Evolutionary conservation across 2,329 filamentous ascomycete genomes (phyloP), one percentile per base, ranked within the genome.

Genomic region (Penicillium sp.): DNA sequence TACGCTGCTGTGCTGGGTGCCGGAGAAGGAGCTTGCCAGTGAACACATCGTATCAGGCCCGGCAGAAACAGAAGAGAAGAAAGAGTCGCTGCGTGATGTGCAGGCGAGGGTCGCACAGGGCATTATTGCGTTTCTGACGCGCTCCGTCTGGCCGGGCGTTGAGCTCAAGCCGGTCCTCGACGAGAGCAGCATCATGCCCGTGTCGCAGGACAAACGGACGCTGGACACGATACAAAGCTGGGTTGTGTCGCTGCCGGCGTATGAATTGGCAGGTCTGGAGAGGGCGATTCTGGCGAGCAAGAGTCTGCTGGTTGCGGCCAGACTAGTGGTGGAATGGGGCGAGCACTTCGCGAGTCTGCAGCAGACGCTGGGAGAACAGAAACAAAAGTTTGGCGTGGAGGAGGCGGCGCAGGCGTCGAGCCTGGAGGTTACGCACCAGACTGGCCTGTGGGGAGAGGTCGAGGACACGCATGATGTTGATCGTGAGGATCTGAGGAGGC

Each of bases 401-500:
- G 86, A 96, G 69, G 93, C 92, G 0, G 86, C 90, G 0, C 79
- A 82, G 65, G 87, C 88, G 14, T 86, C 88, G 5, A 96, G 83
- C 65, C 71, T 95, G 43, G 94, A 99, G 77, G 90, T 96, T 16
- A 81, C 84, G 61, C 97, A 91, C 87, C 94, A 99, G 81, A 95
- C 87, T 1, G 78, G 83, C 26, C 86, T 89, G 74, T 97, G 94
- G 93, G 94, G 94, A 8, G 92, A 96, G 78, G 94, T 99, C 0
- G 94, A 99, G 72, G 92, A 99, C 74, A 96, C 92, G 26, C 94
- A 99, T 74, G 94, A 99, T 78, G 94, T 99, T 1, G 89, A 96
- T 66, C 89, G 87, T 72, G 93, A 96, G 73, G 94, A 99, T 73
- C 65, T 97, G 62, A 83, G 85, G 68, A 82, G 93, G 66, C 94